Evolutionary conservation across 495 filamentous ascomycete species (phyloP), one percentile per base, ranked within the genome.

Genomic region (Xylaria nigripes): DNA sequence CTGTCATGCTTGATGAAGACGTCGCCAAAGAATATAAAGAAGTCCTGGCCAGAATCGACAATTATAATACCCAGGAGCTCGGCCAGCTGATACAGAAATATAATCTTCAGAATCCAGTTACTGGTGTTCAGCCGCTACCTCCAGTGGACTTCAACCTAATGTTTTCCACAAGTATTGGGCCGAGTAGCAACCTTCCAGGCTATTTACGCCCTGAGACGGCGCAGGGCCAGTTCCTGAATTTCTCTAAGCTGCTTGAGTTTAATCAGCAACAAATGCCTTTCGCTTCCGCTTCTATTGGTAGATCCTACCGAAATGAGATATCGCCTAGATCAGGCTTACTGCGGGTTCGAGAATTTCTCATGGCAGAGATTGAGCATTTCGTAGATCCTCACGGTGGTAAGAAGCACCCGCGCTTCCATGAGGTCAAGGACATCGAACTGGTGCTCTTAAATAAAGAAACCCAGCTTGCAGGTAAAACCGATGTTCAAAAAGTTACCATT

Each of bases 351-450:
- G 86, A 90, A 63, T 90, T 89, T 71, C 68, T 89, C 53, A 89
- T 90, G 86, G 86, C 85, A 5, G 86, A 90, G 68, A 86, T 90
- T 56, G 86, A 90, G 68, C 86, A 89, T 62, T 90, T 81, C 59
- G 86, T 90, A 52, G 86, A 90, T 58, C 86, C 86, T 18, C 65
- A 82, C 45, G 75, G 76, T 51, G 76, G 83, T 63, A 90, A 89
- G 75, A 84, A 82, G 64, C 86, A 90, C 64, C 67, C 72, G 36
- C 82, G 83, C 5, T 90, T 90, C 66, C 58, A 75, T 24, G 81
- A 87, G 48, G 79, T 90, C 27, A 77, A 80, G 48, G 70, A 86
- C 46, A 68, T 87, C 38, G 78, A 84, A 67, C 74, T 85, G 38
- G 69, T 70, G n/a, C 72, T 87, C 3, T 70, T 86, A 4, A 74